phyloP scores from a whole-genome alignment of 2,329 filamentous ascomycete genomes.

The Aspergillus sergii region DNA sequence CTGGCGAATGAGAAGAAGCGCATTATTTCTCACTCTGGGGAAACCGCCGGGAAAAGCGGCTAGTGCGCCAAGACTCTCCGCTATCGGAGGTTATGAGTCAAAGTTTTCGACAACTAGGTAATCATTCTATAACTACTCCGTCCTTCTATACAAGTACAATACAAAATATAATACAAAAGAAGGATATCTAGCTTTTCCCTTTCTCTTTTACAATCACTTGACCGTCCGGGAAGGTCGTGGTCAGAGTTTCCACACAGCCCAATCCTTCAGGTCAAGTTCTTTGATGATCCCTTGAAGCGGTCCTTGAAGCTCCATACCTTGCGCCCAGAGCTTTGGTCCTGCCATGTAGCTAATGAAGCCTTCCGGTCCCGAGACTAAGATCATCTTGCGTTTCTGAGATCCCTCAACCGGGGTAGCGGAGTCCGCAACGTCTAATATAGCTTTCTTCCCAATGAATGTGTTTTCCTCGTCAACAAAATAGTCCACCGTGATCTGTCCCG shows the following conservation, averaged over 20 bases:
- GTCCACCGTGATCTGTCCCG: constrained; percentile 62
- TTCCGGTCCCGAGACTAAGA: constrained; percentile 88
- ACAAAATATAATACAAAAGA: neutral
- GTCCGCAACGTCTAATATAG: constrained; percentile 47
- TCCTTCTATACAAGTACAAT: neutral
- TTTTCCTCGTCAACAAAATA: constrained; percentile 84
- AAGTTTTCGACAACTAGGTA: neutral
- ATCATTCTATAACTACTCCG: neutral
- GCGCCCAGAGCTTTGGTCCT: constrained; percentile 75
- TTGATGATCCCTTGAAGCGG: constrained; percentile 69
- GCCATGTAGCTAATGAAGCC: constrained; percentile 83
- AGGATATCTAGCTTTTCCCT: neutral
- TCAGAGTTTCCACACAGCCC: constrained; percentile 62
- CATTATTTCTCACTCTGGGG: constrained; percentile 17
- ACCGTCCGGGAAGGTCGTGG: neutral
- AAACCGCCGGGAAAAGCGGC: constrained; percentile 7
- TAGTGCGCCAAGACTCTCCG: constrained; percentile 17
- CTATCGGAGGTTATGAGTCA: constrained; percentile 15
- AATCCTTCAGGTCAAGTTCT: constrained; percentile 59
- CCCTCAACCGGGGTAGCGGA: constrained; percentile 23
- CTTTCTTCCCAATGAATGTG: constrained; percentile 61
- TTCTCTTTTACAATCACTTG: constrained; percentile 14
- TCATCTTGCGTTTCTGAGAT: constrained; percentile 49
- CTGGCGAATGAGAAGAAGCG: constrained; percentile 19
- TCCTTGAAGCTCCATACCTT: constrained; percentile 74